These are phyloP conservation scores for Aechmea fasciata DNA, from an alignment of 176 grass and related monocot genomes.

Conservation along the genomic window DNA sequence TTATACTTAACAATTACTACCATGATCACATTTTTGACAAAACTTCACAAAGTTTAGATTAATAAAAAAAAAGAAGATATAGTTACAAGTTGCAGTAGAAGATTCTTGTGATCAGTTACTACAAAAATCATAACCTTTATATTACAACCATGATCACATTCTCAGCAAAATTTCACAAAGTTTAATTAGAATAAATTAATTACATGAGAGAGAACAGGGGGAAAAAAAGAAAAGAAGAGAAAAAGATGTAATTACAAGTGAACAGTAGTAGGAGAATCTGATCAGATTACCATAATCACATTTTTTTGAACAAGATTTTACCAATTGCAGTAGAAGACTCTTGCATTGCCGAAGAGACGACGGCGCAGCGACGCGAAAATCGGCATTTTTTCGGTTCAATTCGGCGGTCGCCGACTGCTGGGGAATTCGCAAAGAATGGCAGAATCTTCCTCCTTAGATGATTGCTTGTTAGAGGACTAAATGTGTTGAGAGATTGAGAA, in stretches of 20 bases:
- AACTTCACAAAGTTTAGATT: not conserved
- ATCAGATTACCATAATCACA: not conserved
- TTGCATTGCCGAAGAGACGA: conserved; percentile 36
- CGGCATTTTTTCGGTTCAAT: conserved; percentile 10
- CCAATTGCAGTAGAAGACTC: conserved; percentile 35
- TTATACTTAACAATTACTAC: no score
- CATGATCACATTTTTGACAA: not conserved
- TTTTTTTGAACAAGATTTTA: not conserved
- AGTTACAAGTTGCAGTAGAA: conserved; percentile 24
- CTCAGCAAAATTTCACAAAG: not conserved
- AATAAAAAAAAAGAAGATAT: not conserved
- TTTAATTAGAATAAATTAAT: no score
- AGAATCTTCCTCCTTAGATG: conserved; percentile 21
- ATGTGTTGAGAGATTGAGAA: conserved; percentile 21
- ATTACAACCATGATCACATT: not conserved
- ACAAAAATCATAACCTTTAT: no score
- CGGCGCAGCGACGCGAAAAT: conserved; percentile 18
- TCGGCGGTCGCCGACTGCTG: conserved; percentile 18
- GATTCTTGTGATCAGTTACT: conserved; percentile 17
- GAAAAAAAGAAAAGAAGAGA: not conserved
- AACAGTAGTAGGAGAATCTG: conserved; percentile 27
- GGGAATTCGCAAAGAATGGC: conserved; percentile 11
- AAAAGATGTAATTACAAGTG: conserved; percentile 4
- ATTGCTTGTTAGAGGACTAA: conserved; percentile 12
- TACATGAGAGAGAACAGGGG: no score